Percentiles rank a stretch among this genome's conserved stretches.
Conservation (phyloP, 495 filamentous ascomycete genomes). For the Penicillium odoratum region DNA sequence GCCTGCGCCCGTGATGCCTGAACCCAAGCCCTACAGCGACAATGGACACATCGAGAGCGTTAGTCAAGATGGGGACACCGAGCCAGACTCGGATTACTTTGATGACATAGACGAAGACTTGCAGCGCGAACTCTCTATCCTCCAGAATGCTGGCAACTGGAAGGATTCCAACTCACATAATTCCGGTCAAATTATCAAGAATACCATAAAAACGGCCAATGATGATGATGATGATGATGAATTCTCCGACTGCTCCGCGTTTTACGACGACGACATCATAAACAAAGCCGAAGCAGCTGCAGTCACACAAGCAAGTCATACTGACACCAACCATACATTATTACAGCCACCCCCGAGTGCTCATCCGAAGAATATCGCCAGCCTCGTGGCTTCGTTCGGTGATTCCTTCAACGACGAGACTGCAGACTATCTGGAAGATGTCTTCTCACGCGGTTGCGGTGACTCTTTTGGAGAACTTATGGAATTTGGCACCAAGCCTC, state of each 20-base stretch:
- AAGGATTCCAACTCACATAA: neutral
- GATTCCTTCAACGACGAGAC: slow-evolving; percentile 48
- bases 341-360: slow-evolving; percentile 1
- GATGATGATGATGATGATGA: slow-evolving; percentile 37
- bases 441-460: slow-evolving; percentile 31
- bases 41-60: slow-evolving; percentile 14
- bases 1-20: too few species aligned
- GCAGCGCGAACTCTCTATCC: slow-evolving; percentile 8
- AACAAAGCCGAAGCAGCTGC: slow-evolving; percentile 25
- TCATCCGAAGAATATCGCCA: slow-evolving; percentile 6
- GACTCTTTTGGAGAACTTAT: slow-evolving; percentile 32
- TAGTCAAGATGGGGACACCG: slow-evolving; percentile 21
- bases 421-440: slow-evolving; percentile 37
- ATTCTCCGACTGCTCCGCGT: slow-evolving; percentile 44
- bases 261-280: slow-evolving; percentile 38
- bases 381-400: slow-evolving; percentile 9
- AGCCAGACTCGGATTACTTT: slow-evolving; percentile 24
- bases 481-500: slow-evolving; percentile 20
- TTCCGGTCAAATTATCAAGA: neutral
- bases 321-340: neutral
- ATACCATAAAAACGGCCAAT: neutral
- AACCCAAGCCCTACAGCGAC: neutral
- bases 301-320: slow-evolving; percentile 5
- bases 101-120: slow-evolving; percentile 18
- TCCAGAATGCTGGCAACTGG: slow-evolving; percentile 2